phyloP scores from a whole-genome alignment of 129 eudicot genomes.

The Arctium lappa region DNA sequence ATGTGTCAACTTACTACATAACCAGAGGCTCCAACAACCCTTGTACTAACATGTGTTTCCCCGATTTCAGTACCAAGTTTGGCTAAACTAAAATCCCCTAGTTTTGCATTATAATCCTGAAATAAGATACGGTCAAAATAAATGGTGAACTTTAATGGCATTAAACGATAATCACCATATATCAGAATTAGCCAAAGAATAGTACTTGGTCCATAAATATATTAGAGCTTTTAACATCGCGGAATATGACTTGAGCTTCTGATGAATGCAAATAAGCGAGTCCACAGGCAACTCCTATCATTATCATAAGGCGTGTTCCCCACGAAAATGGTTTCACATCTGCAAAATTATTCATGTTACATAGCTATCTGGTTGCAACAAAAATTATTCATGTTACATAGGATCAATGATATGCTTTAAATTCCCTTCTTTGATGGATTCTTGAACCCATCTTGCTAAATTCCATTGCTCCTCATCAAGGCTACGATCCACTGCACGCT shows the following conservation, averaged over 20 bases:
- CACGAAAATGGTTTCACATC: constrained; percentile 17
- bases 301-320: constrained; percentile 21
- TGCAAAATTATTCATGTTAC: constrained; percentile 7
- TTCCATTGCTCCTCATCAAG: too few species aligned
- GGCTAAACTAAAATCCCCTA: constrained; percentile 13
- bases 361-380: not conserved
- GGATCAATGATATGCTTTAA: too few species aligned
- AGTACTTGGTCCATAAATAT: constrained; percentile 22
- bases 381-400: too few species aligned
- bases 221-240: not conserved
- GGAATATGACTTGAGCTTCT: not conserved
- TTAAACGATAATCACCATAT: not conserved
- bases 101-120: constrained; percentile 33
- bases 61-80: not conserved
- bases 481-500: too few species aligned
- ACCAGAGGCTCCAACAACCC: not conserved
- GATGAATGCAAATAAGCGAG: constrained; percentile 13
- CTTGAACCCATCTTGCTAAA: too few species aligned
- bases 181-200: not conserved
- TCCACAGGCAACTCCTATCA: constrained; percentile 28
- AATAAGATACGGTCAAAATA: not conserved
- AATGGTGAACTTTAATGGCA: not conserved
- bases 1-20: not conserved
- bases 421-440: too few species aligned
- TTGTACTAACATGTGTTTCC: constrained; percentile 1